Evolutionary conservation across 306 rosid species (phyloP).

Genomic region (Casuarina glauca): DNA sequence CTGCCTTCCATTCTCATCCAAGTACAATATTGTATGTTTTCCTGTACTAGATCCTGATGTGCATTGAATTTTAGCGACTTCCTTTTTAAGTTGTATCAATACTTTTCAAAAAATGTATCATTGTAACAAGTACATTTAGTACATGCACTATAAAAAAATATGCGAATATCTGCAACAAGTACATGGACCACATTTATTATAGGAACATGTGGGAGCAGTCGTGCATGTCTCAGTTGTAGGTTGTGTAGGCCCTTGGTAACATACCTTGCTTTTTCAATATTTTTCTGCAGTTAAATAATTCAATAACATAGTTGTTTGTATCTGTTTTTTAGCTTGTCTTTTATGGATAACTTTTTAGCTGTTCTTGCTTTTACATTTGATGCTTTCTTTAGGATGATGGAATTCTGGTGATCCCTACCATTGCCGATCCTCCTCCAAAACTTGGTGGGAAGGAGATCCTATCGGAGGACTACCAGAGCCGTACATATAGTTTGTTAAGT

Average conservation of each 20-base stretch:
- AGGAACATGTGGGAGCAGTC: background rate
- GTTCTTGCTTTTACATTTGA: constrained; percentile 1
- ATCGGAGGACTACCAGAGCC: constrained; percentile 67
- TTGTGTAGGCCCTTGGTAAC: background rate
- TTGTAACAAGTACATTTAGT: background rate
- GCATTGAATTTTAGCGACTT: background rate
- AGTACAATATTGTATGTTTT: background rate
- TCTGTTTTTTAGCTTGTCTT: background rate
- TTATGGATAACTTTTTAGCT: background rate
- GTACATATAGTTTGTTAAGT: constrained; percentile 68
- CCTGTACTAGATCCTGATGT: background rate
- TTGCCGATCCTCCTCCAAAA: constrained; percentile 90
- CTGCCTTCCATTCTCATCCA: background rate
- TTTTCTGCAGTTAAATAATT: background rate
- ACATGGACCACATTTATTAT: background rate
- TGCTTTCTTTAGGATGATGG: constrained; percentile 75
- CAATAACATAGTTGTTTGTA: background rate
- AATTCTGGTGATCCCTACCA: constrained; percentile 86
- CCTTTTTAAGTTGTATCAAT: background rate
- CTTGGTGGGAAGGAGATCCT: constrained; percentile 76
- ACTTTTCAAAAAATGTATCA: background rate
- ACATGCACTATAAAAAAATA: too few relatives aligned
- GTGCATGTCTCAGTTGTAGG: background rate
- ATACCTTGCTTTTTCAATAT: background rate
- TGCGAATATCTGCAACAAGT: background rate